Base-by-base conservation (phyloP, 345 rosid species). In the Nephelium lappaceum region DNA sequence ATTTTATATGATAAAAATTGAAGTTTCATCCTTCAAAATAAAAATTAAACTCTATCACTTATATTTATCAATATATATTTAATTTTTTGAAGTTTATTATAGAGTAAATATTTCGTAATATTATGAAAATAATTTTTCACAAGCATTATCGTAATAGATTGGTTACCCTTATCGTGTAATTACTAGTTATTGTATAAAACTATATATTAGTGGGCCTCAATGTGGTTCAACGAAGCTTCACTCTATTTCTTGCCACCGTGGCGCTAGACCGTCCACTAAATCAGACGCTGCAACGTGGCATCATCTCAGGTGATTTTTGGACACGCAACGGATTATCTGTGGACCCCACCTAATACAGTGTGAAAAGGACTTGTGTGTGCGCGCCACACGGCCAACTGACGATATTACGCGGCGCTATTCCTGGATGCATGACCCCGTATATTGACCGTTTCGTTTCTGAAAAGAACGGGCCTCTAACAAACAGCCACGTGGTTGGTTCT, bases 261-360 rank as follows among this genome's bases (percentile, higher is more conserved):
- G 66, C 67, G 1, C 7, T 5, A 63, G 53, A 31, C 72, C 73
- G 81, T 24, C 78, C 55, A 2, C 14, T 19, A n/a, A 67, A 24
- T 43, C 6, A 6, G 31, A 39, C 5, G 49, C n/a, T 41, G 78
- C 64, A 60, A 78, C 61, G 49, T 78, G 81, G 60, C 81, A 31
- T 0, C 31, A 18, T 14, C 71, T 11, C 31, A 0, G 7, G 31
- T 19, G 1, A 16, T 1, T 0, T 0, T 11, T 15, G 0, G 62
- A 74, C 84, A 81, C 76, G 72, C 78, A 77, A 21, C 4, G 72
- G 21, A 39, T 9, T 60, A 3, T 2, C 1, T 6, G 27, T 73
- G 78, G 75, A 62, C 61, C 84, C 76, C 45, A 27, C 61, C 16
- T 21, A 36, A 9, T 51, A 16, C 5, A 0, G 19, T 73, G n/a